A percentile compares a stretch with the other conserved stretches of the same genome.
phyloP scores from a whole-genome alignment of 2,329 filamentous ascomycete species.

The Macroventuria anomochaeta region DNA sequence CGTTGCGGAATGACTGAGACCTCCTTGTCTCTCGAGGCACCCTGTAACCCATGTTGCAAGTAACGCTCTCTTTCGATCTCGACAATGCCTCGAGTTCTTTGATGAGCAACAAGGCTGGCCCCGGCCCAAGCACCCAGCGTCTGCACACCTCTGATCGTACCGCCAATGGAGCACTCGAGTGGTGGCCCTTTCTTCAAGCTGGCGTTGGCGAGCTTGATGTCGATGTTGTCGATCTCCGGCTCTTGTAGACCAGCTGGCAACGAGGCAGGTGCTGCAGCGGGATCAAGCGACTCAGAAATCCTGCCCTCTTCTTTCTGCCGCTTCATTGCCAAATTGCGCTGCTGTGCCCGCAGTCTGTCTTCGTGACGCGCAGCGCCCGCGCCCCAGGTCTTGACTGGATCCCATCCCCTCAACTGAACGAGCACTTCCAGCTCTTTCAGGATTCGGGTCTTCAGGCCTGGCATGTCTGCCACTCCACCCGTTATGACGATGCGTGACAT shows the following conservation, averaged over 20 bases:
- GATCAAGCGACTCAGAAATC: conserved; percentile 28
- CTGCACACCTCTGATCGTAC: conserved; percentile 69
- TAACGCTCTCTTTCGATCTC: conserved; percentile 76
- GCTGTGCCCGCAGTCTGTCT: conserved; percentile 30
- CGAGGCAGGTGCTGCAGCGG: conserved; percentile 12
- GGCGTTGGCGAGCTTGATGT: conserved; percentile 62
- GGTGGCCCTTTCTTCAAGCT: conserved; percentile 51
- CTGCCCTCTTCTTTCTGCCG: conserved; percentile 34
- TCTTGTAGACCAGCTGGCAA: conserved; percentile 51
- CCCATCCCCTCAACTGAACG: conserved; percentile 76
- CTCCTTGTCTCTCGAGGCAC: conserved; percentile 66
- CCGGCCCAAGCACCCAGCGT: conserved; percentile 77
- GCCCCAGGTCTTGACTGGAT: conserved; percentile 73
- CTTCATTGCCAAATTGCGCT: conserved; percentile 30
- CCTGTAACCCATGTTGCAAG: conserved; percentile 68
- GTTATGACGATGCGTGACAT: conserved; percentile 89
- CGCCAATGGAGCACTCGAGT: conserved; percentile 55
- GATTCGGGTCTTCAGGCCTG: conserved; percentile 79
- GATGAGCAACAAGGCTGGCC: conserved; percentile 71
- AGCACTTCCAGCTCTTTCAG: conserved; percentile 75
- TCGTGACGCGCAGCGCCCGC: conserved; percentile 55
- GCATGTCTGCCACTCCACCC: conserved; percentile 78
- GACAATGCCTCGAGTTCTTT: conserved; percentile 72
- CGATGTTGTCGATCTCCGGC: conserved; percentile 64
- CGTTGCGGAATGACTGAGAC: conserved; percentile 64